Evolutionary conservation across 2,329 filamentous ascomycete species (phyloP), one percentile per base, ranked within the genome.

Genomic region (Hymenoscyphus fructigenus): DNA sequence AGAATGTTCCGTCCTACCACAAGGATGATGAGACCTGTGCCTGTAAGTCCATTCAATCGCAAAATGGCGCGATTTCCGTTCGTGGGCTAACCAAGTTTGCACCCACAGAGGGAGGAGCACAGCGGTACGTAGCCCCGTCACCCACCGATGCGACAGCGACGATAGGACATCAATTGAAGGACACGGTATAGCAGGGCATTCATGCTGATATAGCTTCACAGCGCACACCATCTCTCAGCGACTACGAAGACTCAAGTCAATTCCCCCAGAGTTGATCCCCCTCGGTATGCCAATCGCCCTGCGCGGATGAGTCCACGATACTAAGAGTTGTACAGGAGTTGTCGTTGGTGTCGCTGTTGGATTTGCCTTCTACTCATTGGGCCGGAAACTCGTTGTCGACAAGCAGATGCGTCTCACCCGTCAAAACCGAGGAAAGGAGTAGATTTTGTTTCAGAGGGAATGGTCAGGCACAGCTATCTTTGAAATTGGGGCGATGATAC

Each of bases 211-310:
- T 57, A 20, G 20, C 59, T 59, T 64, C 69, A 71, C 73, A 99
- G 95, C 92, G 78, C 95, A 98, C 84, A 97, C 94, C 75, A 88
- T 98, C 80, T 97, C 94, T 72, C 95, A 98, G 84, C 92, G 94
- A 78, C 85, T 99, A 75, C 91, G 93, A 78, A 90, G 88, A 78
- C 85, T 97, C 76, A 93, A 91, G 86, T 88, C 89, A 82, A 90
- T 98, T 77, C 95, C 95, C 73, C 88, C 92, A 73, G 95, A 99
- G 85, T 85, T 99, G 86, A 88, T 93, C 74, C 95, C 95, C 76
- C 90, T 99, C 74, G 93, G 93, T 96, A 89, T 79, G 87, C 82
- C 10, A 34, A 32, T 5, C 56, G n/a, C 17, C 14, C 9, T 17
- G 29, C 41, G 10, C 14, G 26, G 57, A 15, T 28, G 9, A 26